These are phyloP conservation scores for Vicia villosa DNA, from an alignment of 306 rosid species.

Conservation along the genomic window DNA sequence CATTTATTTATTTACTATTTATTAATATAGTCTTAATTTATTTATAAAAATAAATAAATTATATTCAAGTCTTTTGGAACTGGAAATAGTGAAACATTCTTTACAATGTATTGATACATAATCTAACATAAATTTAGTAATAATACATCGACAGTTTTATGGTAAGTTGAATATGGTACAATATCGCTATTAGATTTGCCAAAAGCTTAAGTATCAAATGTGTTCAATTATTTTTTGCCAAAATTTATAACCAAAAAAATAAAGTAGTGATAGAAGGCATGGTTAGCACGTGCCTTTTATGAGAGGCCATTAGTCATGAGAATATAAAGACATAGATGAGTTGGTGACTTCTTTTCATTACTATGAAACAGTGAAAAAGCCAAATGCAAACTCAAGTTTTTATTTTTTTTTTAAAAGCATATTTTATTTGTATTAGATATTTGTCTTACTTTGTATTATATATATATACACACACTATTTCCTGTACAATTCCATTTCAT, in stretches of 20 bases:
- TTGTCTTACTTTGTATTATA: neutral
- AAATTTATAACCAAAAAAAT: neutral
- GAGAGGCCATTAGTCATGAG: too few species aligned
- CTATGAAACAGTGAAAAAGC: slow-evolving; percentile 32
- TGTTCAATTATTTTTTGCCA: neutral
- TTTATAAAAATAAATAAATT: too few species aligned
- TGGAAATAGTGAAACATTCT: too few species aligned
- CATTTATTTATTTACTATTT: too few species aligned
- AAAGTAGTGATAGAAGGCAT: neutral
- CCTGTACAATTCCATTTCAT: neutral
- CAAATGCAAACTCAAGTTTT: neutral
- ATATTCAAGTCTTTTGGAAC: too few species aligned
- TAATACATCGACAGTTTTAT: neutral
- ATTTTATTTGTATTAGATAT: slow-evolving; percentile 21
- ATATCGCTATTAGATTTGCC: slow-evolving; percentile 16
- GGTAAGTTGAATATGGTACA: neutral
- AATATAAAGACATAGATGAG: slow-evolving; percentile 33
- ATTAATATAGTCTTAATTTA: too few species aligned
- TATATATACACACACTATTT: neutral
- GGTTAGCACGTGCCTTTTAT: slow-evolving; percentile 13
- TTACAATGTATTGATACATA: too few species aligned
- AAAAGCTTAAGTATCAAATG: neutral
- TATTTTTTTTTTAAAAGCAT: neutral
- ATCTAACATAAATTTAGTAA: too few species aligned
- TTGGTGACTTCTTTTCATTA: slow-evolving; percentile 14